Conservation (phyloP, 139 green algal genomes). For the Picochlorum sp. region DNA sequence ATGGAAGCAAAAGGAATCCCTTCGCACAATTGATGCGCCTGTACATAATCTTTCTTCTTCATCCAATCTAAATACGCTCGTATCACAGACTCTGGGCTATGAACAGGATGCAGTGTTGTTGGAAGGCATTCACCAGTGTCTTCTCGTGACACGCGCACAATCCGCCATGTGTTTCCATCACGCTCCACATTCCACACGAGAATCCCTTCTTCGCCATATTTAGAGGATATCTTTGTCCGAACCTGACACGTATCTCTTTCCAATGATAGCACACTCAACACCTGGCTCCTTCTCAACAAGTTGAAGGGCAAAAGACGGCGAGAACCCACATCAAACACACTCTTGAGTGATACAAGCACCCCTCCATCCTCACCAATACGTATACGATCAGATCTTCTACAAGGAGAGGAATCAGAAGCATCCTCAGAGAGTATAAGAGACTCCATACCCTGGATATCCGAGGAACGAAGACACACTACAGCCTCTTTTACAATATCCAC, state of each 20-base stretch:
- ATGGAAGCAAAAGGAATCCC: neutral
- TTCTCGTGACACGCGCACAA: neutral
- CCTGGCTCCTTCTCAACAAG: conserved; percentile 48
- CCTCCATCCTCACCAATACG: neutral
- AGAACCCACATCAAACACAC: conserved; percentile 22
- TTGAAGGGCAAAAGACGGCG: conserved; percentile 43
- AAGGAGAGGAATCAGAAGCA: no score
- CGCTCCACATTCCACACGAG: conserved; percentile 31
- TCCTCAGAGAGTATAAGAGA: neutral
- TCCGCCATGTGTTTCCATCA: neutral
- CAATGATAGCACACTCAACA: conserved; percentile 43
- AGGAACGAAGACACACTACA: neutral
- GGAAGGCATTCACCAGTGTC: neutral
- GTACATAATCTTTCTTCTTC: neutral
- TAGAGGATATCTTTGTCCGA: conserved; percentile 36
- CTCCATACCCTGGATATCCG: neutral
- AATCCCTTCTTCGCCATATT: conserved; percentile 35
- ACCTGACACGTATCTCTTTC: conserved; percentile 13
- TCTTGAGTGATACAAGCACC: neutral
- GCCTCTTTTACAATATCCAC: neutral
- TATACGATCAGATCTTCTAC: no score
- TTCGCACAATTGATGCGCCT: neutral
- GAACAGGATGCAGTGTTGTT: neutral
- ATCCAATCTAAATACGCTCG: neutral
- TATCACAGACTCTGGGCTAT: neutral